A percentile compares a stretch with the other conserved stretches of the same genome.
phyloP scores from a whole-genome alignment of 164 flowering plant genomes.

The Magnolia kwangsiensis region DNA sequence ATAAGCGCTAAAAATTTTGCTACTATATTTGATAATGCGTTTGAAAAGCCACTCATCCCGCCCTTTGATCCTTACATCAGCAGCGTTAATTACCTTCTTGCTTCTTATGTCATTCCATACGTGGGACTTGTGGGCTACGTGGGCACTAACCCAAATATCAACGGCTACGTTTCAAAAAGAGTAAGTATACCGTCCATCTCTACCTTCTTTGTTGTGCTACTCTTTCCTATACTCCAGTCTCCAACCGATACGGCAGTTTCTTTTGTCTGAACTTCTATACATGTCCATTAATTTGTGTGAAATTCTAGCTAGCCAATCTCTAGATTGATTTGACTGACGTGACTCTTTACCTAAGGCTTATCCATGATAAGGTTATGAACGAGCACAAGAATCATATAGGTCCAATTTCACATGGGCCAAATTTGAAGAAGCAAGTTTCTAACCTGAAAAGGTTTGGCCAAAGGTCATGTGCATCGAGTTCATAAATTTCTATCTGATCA shows the following conservation, averaged over 20 bases:
- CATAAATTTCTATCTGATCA: too few relatives aligned
- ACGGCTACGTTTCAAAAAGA: conserved; percentile 24
- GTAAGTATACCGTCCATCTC: conserved; percentile 14
- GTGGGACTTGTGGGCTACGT: conserved; percentile 67
- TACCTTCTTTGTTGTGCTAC: neutral
- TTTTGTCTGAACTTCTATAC: too few relatives aligned
- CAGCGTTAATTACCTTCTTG: conserved; percentile 48
- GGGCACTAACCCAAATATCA: conserved; percentile 48
- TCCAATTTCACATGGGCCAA: too few relatives aligned
- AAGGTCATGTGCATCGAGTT: too few relatives aligned
- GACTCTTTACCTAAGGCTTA: too few relatives aligned
- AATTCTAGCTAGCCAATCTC: too few relatives aligned
- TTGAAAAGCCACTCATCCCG: conserved; percentile 41
- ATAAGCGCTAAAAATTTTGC: conserved; percentile 42
- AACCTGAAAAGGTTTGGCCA: too few relatives aligned
- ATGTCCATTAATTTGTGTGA: too few relatives aligned
- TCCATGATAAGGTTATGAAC: too few relatives aligned
- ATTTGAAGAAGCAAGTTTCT: too few relatives aligned
- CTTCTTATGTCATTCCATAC: conserved; percentile 57
- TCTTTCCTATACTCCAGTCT: neutral
- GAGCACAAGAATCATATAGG: too few relatives aligned
- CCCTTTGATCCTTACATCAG: conserved; percentile 64
- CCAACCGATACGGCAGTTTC: neutral
- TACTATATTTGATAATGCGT: conserved; percentile 32
- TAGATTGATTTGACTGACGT: too few relatives aligned